Conservation (phyloP, 352 stramenopile species). For the Phytophthora multivora region DNA sequence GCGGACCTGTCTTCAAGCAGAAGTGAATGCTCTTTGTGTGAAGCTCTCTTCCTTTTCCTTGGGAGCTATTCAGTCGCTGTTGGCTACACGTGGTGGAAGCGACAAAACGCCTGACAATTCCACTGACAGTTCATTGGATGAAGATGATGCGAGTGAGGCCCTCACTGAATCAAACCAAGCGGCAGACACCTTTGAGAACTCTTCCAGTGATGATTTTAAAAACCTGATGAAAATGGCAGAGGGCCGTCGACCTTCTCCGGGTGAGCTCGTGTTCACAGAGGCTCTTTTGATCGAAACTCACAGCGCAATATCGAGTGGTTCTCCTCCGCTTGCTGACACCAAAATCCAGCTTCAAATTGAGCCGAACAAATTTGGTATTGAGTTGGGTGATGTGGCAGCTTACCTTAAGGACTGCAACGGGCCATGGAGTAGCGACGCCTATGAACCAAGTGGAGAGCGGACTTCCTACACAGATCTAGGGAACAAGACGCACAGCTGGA, state of each 20-base stretch:
- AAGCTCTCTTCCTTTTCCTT: conserved; percentile 60
- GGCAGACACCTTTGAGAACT: not conserved
- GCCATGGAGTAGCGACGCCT: conserved; percentile 49
- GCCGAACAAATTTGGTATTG: conserved; percentile 36
- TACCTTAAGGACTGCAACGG: conserved; percentile 67
- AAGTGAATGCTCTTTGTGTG: conserved; percentile 48
- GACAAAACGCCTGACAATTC: conserved; percentile 1
- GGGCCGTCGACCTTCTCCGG: conserved; percentile 48
- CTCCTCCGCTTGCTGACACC: conserved; percentile 4
- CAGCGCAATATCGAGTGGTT: conserved; percentile 17
- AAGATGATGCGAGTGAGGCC: not conserved
- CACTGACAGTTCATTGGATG: not conserved
- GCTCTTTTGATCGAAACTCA: conserved; percentile 69
- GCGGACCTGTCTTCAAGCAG: conserved; percentile 40
- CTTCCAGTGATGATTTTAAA: conserved; percentile 64
- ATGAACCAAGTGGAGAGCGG: conserved; percentile 16
- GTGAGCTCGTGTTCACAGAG: conserved; percentile 74
- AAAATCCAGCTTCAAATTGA: conserved; percentile 34
- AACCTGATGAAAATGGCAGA: conserved; percentile 56
- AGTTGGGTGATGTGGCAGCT: conserved; percentile 34
- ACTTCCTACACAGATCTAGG: conserved; percentile 33
- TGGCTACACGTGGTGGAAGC: conserved; percentile 1
- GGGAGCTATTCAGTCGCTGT: conserved; percentile 33
- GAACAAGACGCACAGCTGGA: conserved; percentile 70
- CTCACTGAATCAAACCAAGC: not conserved